Conservation (phyloP, 352 stramenopile species). For the Pythium utonaiense region DNA sequence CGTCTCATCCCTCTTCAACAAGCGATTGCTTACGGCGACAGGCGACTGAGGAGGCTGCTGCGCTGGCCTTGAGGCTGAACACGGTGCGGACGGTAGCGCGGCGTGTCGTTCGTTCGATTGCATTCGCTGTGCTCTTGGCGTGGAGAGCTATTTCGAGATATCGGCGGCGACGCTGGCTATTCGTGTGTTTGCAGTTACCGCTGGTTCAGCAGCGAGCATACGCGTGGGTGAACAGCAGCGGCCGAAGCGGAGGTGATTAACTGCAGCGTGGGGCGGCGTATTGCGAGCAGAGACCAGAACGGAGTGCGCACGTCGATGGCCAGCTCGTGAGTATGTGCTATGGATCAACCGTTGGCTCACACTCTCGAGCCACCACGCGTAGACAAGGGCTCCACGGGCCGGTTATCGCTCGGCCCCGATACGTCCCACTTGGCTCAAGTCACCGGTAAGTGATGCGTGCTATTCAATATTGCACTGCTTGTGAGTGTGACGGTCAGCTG, state of each 20-base stretch:
- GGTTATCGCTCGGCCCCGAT: neutral
- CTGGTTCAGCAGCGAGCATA: neutral
- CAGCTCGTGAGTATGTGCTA: conserved; percentile 17
- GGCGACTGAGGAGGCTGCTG: too few relatives aligned
- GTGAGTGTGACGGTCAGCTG: too few relatives aligned
- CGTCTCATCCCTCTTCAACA: too few relatives aligned
- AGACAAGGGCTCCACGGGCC: neutral
- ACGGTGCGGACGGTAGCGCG: neutral
- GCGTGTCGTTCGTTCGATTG: neutral
- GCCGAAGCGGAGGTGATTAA: neutral
- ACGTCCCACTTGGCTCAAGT: conserved; percentile 8
- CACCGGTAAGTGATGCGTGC: neutral
- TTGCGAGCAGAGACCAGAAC: neutral
- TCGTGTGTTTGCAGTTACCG: neutral
- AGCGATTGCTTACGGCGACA: too few relatives aligned
- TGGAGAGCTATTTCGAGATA: neutral
- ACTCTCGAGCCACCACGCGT: neutral
- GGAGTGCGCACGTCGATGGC: neutral
- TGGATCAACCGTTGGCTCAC: conserved; percentile 2
- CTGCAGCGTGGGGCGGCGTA: neutral
- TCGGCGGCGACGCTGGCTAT: neutral
- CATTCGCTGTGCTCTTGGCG: neutral
- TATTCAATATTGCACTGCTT: too few relatives aligned
- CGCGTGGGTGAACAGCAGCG: neutral
- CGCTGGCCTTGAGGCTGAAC: neutral